These are phyloP conservation scores for Rubia peregrina DNA, from an alignment of 305 asterid species.

Conservation along the genomic window DNA sequence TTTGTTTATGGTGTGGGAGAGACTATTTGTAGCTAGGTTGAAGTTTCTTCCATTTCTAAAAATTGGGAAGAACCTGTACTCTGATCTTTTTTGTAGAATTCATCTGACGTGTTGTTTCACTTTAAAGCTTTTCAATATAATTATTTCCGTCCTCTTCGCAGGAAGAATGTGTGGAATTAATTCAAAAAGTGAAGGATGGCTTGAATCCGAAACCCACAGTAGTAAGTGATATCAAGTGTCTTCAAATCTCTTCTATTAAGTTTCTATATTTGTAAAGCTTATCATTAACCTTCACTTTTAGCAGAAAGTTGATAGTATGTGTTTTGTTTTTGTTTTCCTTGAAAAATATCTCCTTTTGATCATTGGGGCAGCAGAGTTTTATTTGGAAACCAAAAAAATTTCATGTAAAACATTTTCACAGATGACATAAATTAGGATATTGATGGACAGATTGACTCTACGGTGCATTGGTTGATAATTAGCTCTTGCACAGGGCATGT, in stretches of 20 bases:
- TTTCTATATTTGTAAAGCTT: too few species aligned
- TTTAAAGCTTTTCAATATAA: not conserved
- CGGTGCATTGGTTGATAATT: not conserved
- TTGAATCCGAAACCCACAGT: too few species aligned
- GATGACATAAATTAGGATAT: not conserved
- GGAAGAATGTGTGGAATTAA: constrained; percentile 15
- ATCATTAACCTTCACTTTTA: too few species aligned
- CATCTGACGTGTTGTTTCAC: not conserved
- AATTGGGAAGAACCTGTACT: not conserved
- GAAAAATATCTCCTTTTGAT: not conserved
- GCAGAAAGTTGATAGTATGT: too few species aligned
- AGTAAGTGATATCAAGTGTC: too few species aligned
- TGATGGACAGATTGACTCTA: not conserved
- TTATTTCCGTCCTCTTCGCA: not conserved
- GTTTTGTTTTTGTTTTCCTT: not conserved
- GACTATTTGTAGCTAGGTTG: not conserved
- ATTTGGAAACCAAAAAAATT: too few species aligned
- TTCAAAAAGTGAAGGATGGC: too few species aligned
- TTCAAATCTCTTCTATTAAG: too few species aligned
- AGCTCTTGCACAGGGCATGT: not conserved
- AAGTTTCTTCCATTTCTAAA: not conserved
- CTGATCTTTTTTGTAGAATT: too few species aligned
- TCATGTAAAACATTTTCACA: not conserved
- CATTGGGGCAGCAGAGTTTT: not conserved
- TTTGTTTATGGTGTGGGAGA: not conserved